Conservation (phyloP, 495 filamentous ascomycete species). For the Cairneyella variabilis region DNA sequence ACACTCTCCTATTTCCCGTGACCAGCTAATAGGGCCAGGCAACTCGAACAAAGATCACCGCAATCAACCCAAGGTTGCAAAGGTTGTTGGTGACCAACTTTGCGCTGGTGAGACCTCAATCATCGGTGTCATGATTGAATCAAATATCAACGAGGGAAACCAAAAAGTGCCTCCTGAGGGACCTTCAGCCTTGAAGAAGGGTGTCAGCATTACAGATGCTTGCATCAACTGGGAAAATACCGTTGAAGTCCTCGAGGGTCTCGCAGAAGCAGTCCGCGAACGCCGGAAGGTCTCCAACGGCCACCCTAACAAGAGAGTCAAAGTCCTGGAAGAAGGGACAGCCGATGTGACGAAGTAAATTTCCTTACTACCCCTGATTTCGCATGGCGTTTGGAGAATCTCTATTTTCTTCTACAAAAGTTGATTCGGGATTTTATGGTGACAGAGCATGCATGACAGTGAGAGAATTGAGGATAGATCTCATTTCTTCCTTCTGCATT, state of each 20-base stretch:
- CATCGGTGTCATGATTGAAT: constrained; percentile 97
- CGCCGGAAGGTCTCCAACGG: constrained; percentile 47
- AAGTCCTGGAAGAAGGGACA: constrained; percentile 7
- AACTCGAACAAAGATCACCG: constrained; percentile 73
- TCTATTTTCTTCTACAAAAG: constrained; percentile 9
- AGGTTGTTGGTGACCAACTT: constrained; percentile 77
- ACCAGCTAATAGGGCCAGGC: constrained; percentile 41
- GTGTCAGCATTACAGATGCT: constrained; percentile 95
- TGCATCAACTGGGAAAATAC: constrained; percentile 95
- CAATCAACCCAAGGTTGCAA: constrained; percentile 92
- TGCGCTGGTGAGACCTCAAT: constrained; percentile 84
- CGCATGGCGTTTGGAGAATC: constrained; percentile 3
- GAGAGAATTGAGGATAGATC: no score
- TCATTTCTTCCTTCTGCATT: no score
- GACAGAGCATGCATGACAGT: not conserved
- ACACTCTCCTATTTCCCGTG: not conserved
- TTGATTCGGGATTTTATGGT: not conserved
- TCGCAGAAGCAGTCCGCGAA: constrained; percentile 79
- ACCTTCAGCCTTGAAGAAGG: constrained; percentile 73
- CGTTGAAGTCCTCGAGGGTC: constrained; percentile 75
- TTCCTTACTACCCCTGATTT: not conserved
- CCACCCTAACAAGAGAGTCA: not conserved
- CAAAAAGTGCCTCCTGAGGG: constrained; percentile 91
- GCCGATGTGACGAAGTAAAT: constrained; percentile 2
- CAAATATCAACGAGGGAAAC: constrained; percentile 93